Evolutionary conservation across 768 basidiomycete species (phyloP).

Genomic region (Termitomyces sp.): DNA sequence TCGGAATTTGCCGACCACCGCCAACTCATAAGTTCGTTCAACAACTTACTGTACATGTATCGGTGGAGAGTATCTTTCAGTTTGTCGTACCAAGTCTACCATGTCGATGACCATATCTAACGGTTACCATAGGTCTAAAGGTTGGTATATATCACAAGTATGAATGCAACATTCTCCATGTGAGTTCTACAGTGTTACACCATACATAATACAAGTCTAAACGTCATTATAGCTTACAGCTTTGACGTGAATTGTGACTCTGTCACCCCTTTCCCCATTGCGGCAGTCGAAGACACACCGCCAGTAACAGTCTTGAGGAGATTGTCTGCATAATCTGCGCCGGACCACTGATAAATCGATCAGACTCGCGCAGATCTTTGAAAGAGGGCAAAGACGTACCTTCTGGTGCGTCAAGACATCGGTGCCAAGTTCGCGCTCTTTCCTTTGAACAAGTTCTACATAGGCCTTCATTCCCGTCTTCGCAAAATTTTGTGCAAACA

Average conservation of each 20-base stretch:
- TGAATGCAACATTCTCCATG: background rate
- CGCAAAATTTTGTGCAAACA: slow-evolving; percentile 84
- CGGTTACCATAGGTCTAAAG: background rate
- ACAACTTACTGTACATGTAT: background rate
- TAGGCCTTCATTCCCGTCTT: slow-evolving; percentile 99
- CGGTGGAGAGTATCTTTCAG: background rate
- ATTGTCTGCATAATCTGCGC: slow-evolving; percentile 88
- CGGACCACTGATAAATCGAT: slow-evolving; percentile 67
- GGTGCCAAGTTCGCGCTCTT: slow-evolving; percentile 88
- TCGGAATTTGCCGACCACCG: slow-evolving; percentile 16
- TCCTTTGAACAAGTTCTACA: slow-evolving; percentile 88
- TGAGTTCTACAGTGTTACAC: slow-evolving; percentile 1
- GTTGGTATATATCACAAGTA: background rate
- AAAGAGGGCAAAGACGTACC: slow-evolving; percentile 35
- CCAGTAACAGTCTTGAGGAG: slow-evolving; percentile 96
- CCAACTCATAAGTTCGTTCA: background rate
- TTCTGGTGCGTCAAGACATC: slow-evolving; percentile 98
- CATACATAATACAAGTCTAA: slow-evolving; percentile 1
- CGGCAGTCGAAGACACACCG: slow-evolving; percentile 94
- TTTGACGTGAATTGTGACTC: slow-evolving; percentile 72
- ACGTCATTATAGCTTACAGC: slow-evolving; percentile 18
- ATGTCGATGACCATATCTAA: background rate
- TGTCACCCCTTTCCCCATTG: slow-evolving; percentile 98
- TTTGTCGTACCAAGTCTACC: background rate
- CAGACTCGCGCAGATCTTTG: slow-evolving; percentile 8